Base-by-base conservation (phyloP, 495 filamentous ascomycete genomes). In the Bryoglossum gracile region DNA sequence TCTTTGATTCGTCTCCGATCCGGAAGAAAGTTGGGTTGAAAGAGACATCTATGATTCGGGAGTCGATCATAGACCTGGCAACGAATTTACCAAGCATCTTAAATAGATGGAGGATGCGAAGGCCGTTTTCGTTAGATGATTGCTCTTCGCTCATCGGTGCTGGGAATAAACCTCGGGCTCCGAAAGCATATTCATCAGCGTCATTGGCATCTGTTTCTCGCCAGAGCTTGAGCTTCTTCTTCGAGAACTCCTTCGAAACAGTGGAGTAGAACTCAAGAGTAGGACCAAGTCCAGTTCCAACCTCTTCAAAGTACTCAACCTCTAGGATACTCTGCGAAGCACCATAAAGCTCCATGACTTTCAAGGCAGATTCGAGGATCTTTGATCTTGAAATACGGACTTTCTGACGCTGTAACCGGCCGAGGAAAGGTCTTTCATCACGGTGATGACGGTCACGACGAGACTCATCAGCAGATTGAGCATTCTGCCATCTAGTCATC, bases 331-430 rank as follows among this genome's bases (percentile, higher is more conserved):
- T 97, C 28, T 92, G 84, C 3, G 90, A 96, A 2, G 87, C 86
- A 1, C 94, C 94, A 62, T 99, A 99, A 4, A 97, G 80, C 54
- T 99, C 92, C 94, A 99, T 96, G n/a, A 99, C 94, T 63, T 97
- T 99, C 59, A 95, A 74, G 0, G 94, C 94, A 19, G 94, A 96
- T 58, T 99, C 94, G 2, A 99, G 73, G 42, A 99, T 95, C 47
- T 91, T 87, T 4, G 80, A 78, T 28, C 94, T 78, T 5, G 90
- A 94, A 48, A 99, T 97, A 21, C 94, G 85, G 17, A 99, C 92
- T 64, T 99, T 99, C 58, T 99, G 94, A 47, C 94, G 83, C 63
- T 96, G 92, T 6, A 96, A 74, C 32, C 91, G 78, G 8, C 92
- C 91, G n/a, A 97, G 75, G 75, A 91, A 94, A 14, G 89, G 86